phyloP scores from a whole-genome alignment of 257 asterid genomes.

The Nicotiana benthamiana region DNA sequence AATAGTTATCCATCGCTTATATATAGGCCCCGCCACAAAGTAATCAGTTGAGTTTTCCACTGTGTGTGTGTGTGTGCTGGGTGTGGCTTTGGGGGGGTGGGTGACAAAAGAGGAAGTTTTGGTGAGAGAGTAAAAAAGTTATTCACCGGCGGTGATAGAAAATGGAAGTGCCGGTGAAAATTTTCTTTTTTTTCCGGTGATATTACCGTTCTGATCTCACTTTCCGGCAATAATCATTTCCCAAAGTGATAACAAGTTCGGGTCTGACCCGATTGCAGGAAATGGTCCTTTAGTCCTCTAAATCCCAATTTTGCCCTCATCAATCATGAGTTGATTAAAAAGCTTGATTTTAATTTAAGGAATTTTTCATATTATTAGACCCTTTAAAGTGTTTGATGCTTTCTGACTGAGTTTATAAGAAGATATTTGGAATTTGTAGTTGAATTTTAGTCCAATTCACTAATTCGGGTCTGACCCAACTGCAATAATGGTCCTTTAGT shows the following conservation, averaged over 20 bases:
- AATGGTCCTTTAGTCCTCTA: slow-evolving; percentile 16
- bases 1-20: slow-evolving; percentile 1
- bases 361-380: neutral
- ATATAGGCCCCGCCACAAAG: slow-evolving; percentile 1
- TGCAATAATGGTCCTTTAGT: slow-evolving; percentile 15
- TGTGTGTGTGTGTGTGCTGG: slow-evolving; percentile 4
- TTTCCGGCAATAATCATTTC: slow-evolving; percentile 9
- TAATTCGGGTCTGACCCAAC: neutral
- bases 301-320: neutral
- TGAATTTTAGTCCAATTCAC: neutral
- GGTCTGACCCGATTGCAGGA: neutral
- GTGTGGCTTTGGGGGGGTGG: neutral
- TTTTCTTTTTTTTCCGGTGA: slow-evolving; percentile 9
- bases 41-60: neutral
- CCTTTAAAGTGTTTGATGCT: neutral
- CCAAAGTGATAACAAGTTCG: neutral
- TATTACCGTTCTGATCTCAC: slow-evolving; percentile 10
- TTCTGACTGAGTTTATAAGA: neutral
- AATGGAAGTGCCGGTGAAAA: slow-evolving; percentile 14
- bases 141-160: neutral
- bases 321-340: neutral
- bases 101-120: slow-evolving; percentile 12
- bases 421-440: neutral
- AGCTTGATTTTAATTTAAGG: neutral
- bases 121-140: slow-evolving; percentile 8